Conservation (phyloP, 176 grass and related monocot species). For the Canna indica region DNA sequence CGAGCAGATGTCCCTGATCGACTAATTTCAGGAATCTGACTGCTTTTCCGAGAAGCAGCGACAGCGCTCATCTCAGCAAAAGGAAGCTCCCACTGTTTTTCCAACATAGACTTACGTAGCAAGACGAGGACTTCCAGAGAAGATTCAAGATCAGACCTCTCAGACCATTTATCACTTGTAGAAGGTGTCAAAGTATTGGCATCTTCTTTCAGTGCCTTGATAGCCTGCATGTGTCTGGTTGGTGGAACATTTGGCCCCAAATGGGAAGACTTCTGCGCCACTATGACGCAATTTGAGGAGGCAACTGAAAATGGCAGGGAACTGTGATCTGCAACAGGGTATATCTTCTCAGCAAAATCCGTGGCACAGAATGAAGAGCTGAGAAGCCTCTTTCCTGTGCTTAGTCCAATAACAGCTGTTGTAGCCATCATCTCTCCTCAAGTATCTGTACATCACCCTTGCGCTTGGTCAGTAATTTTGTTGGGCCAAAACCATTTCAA, state of each 20-base stretch:
- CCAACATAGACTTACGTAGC: conserved; percentile 79
- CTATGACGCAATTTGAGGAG: conserved; percentile 18
- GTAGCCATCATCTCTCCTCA: conserved; percentile 44
- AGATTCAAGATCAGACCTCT: conserved; percentile 29
- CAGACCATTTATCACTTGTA: neutral
- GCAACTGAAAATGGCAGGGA: conserved; percentile 38
- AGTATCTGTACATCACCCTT: conserved; percentile 12
- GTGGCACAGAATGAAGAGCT: conserved; percentile 43
- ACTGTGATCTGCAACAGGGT: conserved; percentile 29
- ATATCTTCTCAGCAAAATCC: conserved; percentile 43
- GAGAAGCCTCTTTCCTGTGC: conserved; percentile 63
- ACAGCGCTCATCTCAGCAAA: conserved; percentile 33
- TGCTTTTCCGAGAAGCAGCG: conserved; percentile 5
- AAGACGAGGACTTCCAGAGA: conserved; percentile 69
- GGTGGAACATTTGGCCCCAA: conserved; percentile 25
- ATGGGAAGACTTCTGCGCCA: conserved; percentile 36
- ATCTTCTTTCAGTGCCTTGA: conserved; percentile 62
- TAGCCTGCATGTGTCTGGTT: conserved; percentile 39
- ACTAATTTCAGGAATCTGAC: conserved; percentile 25
- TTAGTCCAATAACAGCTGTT: conserved; percentile 74
- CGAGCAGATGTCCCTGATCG: conserved; percentile 54
- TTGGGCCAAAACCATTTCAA: neutral
- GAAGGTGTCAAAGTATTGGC: conserved; percentile 18
- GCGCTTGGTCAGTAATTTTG: neutral
- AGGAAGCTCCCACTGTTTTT: conserved; percentile 94